Percentiles rank a stretch among this genome's conserved stretches.
Conservation (phyloP, 1,284 basidiomycete genomes). For the Boletus mariae region DNA sequence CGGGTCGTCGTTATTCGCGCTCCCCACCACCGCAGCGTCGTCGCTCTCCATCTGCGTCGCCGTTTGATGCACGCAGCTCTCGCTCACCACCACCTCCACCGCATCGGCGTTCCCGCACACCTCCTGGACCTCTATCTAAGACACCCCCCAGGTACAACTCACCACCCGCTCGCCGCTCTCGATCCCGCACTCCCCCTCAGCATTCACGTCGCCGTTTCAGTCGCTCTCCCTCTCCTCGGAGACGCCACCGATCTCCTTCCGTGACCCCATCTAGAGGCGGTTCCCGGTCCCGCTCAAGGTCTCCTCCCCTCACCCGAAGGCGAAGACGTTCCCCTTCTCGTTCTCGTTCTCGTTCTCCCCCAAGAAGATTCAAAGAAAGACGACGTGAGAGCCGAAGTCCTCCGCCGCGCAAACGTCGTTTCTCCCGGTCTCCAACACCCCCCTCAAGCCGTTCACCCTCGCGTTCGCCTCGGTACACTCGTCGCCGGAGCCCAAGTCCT, state of each 20-base stretch:
- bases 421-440: constrained; percentile 39
- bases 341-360: constrained; percentile 41
- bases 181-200: constrained; percentile 31
- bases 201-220: constrained; percentile 26
- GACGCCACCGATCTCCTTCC: constrained; percentile 36
- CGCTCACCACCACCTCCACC: constrained; percentile 39
- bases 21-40: constrained; percentile 35
- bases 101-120: constrained; percentile 36
- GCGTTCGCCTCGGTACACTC: constrained; percentile 27
- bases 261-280: constrained; percentile 26
- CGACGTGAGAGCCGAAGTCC: constrained; percentile 54
- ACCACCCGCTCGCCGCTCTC: constrained; percentile 24
- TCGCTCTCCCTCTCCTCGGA: constrained; percentile 34
- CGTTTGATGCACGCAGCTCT: constrained; percentile 39
- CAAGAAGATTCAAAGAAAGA: constrained; percentile 42
- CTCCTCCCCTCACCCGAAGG: constrained; percentile 44
- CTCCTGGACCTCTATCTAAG: constrained; percentile 37
- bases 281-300: constrained; percentile 31
- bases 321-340: constrained; percentile 36
- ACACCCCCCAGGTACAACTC: constrained; percentile 23
- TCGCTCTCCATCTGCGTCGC: constrained; percentile 33
- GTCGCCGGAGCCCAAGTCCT: constrained; percentile 36
- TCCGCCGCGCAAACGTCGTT: constrained; percentile 50
- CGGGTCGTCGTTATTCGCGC: constrained; percentile 39
- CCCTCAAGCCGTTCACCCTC: constrained; percentile 44